Evolutionary conservation across 2,329 filamentous ascomycete genomes (phyloP).

Genomic region (Corynespora cassiicola): DNA sequence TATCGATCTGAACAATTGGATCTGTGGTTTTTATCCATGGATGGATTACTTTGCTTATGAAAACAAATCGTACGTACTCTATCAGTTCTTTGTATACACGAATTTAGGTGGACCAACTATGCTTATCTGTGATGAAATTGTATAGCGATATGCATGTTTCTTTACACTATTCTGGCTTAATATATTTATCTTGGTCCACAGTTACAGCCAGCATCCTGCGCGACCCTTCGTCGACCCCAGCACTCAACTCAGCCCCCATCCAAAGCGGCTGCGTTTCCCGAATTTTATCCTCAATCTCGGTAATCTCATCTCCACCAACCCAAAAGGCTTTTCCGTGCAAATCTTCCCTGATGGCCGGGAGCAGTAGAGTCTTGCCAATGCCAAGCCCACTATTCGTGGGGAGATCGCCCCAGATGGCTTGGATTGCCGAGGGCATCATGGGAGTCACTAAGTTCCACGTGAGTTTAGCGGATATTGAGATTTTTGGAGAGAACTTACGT

Average conservation of each 20-base stretch:
- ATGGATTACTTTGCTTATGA: no score
- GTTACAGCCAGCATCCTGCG: conserved; percentile 5
- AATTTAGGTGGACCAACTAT: no score
- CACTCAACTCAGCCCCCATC: conserved; percentile 15
- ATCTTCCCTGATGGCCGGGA: conserved; percentile 9
- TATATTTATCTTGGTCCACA: no score
- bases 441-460: conserved; percentile 5
- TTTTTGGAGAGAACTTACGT: conserved; percentile 6
- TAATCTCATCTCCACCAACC: conserved; percentile 11
- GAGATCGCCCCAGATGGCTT: conserved; percentile 9
- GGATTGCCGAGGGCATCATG: conserved; percentile 5
- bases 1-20: no score
- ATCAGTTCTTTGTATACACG: no score
- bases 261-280: conserved; percentile 12
- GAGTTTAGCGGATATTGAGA: no score
- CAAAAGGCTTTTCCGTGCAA: conserved; percentile 16
- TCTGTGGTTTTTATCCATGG: no score
- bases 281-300: conserved; percentile 17
- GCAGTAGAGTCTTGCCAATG: conserved; percentile 10
- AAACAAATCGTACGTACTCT: no score
- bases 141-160: no score
- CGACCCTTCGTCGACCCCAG: conserved; percentile 13
- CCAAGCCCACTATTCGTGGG: conserved; percentile 10
- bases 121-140: no score
- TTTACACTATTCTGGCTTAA: no score